Conservation (phyloP, 164 flowering plant species). For the Warburgia ugandensis region DNA sequence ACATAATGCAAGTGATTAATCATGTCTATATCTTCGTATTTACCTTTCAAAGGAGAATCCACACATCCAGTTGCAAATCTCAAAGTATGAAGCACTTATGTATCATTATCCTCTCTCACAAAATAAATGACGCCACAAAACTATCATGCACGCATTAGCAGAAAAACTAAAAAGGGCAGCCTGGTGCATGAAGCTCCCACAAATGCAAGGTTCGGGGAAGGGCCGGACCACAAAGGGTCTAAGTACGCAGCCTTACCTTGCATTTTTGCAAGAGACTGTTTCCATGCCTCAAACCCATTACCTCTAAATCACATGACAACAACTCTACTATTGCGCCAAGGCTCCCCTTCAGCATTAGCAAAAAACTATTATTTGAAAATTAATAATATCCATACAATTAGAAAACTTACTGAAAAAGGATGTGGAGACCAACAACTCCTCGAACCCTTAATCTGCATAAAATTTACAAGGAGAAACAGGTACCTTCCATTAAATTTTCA, state of each 20-base stretch:
- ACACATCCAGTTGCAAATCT: neutral
- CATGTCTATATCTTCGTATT: no score
- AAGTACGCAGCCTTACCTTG: no score
- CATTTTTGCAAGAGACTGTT: no score
- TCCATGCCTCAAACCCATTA: no score
- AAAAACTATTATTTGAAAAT: neutral
- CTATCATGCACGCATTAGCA: neutral
- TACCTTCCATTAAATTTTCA: neutral
- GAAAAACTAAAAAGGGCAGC: no score
- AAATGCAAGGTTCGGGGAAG: no score
- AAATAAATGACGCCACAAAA: neutral
- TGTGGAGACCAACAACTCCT: conserved; percentile 1
- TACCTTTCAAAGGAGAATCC: neutral
- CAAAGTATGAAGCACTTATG: neutral
- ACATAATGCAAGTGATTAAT: no score
- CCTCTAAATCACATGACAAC: no score
- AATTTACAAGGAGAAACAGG: neutral
- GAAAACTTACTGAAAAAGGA: neutral
- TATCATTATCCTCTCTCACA: neutral
- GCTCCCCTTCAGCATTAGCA: neutral
- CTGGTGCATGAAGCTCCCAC: no score
- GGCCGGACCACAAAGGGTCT: no score
- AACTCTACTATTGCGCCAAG: no score
- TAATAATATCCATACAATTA: neutral
- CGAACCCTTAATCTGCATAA: neutral